Evolutionary conservation across 306 rosid genomes (phyloP), one percentile per base, ranked within the genome.

Genomic region (Myrica gale): DNA sequence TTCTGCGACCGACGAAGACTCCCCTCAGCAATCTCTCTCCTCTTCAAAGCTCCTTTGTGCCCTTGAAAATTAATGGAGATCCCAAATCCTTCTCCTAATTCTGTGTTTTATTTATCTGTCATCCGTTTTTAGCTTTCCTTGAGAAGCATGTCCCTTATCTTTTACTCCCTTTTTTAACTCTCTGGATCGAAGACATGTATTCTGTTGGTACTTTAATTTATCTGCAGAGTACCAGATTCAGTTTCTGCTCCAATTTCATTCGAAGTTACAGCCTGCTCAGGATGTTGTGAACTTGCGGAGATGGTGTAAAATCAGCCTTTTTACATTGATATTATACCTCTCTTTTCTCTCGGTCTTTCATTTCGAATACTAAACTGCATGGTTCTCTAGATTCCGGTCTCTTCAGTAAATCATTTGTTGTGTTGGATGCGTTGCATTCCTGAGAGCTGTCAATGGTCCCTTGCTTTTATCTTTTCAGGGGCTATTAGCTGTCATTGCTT

Each of bases 1-100:
- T 69, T 78, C 78, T 77, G 71, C 81, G 60, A 23, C 69, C 66
- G 78, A 61, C 74, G 6, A 70, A 74, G 74, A 68, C 85, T 78
- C 80, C 26, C 84, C 61, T 73, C 62, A 61, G 53, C 65, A 23
- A 54, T 63, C 80, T 58, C 68, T 4, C 76, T 73, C 78, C 69
- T 48, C 67, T 57, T 21, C 46, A 50, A 81, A 78, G 9, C 53
- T 26, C 72, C 63, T 72, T 68, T 47, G 45, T 72, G 23, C 46
- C 42, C 15, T 46, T 52, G 23, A 46, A 50, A 20, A 53, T 53
- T 79, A 32, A 32, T 32, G 41, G 44, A 41, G 26, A 62, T 53
- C 58, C 54, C 21, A 1, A 20, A 19, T 21, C 52, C 7, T 45
- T 42, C 78, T 68, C 41, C 72, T 60, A 77, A 75, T 67, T 81